A percentile compares a stretch with the other conserved stretches of the same genome.
These are phyloP conservation scores for Remersonia thermophila DNA, from an alignment of 2,329 filamentous ascomycete species.

Conservation along the genomic window DNA sequence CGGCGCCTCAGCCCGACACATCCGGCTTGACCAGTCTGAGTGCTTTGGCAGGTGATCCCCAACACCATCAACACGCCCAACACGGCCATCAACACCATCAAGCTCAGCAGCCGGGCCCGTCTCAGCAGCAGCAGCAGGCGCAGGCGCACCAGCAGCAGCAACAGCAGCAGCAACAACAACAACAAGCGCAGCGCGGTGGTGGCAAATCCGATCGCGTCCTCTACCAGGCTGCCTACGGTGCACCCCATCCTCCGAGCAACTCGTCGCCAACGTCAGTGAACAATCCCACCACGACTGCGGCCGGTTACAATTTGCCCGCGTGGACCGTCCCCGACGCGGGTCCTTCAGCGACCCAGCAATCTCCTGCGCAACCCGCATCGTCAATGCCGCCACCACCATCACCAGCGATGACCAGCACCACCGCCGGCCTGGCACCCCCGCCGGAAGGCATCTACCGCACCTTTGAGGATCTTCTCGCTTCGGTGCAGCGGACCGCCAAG, in stretches of 20 bases:
- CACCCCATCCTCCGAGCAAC: conserved; percentile 9
- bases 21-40: conserved; percentile 17
- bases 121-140: conserved; percentile 13
- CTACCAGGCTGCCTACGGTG: conserved; percentile 17
- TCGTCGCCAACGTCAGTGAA: conserved; percentile 7
- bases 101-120: conserved; percentile 6
- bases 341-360: conserved; percentile 2
- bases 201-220: conserved; percentile 11
- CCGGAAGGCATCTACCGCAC: conserved; percentile 48
- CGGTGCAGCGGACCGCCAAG: conserved; percentile 47
- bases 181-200: conserved; percentile 9
- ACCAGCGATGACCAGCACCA: neutral
- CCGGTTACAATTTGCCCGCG: conserved; percentile 15
- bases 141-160: conserved; percentile 11
- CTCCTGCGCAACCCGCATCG: neutral
- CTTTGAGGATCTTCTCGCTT: conserved; percentile 46
- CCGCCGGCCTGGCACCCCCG: conserved; percentile 34
- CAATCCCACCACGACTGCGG: conserved; percentile 4
- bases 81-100: conserved; percentile 11
- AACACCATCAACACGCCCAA: conserved; percentile 13
- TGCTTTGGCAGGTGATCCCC: conserved; percentile 15
- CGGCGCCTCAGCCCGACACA: conserved; percentile 15
- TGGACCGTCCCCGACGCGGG: conserved; percentile 7
- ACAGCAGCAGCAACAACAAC: conserved; percentile 8
- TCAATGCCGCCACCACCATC: too few relatives aligned